A percentile compares a stretch with the other conserved stretches of the same genome.
Conservation (phyloP, 2,329 filamentous ascomycete genomes). For the Penicillium glabrum region DNA sequence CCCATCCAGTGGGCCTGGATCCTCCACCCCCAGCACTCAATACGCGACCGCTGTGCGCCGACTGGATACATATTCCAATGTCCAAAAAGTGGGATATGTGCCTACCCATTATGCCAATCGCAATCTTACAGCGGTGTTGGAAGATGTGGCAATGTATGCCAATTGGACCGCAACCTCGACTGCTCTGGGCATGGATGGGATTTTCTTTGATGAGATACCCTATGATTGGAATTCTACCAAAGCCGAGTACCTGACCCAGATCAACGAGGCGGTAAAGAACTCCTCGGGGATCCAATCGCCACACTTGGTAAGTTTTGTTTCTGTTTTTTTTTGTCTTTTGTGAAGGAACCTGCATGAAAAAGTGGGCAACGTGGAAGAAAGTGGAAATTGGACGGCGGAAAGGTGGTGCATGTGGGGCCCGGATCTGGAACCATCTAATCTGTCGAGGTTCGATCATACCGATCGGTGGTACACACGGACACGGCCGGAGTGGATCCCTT, state of each 20-base stretch:
- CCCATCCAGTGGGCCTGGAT: conserved; percentile 1
- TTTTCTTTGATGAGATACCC: conserved; percentile 1
- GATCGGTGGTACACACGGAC: not conserved
- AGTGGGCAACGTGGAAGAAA: not conserved
- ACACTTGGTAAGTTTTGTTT: not conserved
- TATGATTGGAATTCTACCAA: not conserved
- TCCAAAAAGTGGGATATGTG: conserved; percentile 2
- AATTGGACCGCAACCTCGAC: not conserved
- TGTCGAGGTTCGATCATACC: not conserved
- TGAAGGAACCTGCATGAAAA: not conserved
- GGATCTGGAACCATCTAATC: not conserved
- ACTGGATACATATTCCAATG: conserved; percentile 1
- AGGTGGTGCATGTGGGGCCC: not conserved
- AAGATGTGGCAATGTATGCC: not conserved
- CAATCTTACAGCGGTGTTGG: not conserved
- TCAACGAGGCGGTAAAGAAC: conserved; percentile 1
- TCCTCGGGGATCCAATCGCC: not conserved
- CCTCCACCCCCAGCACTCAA: not conserved
- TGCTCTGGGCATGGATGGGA: conserved; percentile 1
- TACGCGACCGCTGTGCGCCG: not conserved
- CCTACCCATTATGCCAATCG: not conserved
- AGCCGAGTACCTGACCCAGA: not conserved
- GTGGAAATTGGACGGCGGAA: not conserved
- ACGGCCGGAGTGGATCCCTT: not conserved
- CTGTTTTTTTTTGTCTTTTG: not conserved